Conservation (phyloP, 495 filamentous ascomycete species). For the Aspergillus egyptiacus region DNA sequence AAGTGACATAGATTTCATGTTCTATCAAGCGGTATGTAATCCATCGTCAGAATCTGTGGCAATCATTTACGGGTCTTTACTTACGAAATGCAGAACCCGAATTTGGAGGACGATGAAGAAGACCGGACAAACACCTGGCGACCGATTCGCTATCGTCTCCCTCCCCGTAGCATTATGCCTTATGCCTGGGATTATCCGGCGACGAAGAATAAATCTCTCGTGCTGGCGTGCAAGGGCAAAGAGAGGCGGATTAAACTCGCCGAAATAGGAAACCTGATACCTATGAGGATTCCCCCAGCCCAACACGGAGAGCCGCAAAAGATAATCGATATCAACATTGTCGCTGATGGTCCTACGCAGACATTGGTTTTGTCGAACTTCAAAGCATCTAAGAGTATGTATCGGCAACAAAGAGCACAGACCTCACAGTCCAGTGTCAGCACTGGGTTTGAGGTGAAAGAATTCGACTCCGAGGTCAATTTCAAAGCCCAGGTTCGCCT, state of each 20-base stretch:
- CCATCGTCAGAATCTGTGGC: not conserved
- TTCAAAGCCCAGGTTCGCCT: conserved; percentile 84
- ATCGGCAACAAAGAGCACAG: conserved; percentile 66
- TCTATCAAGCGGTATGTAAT: conserved; percentile 63
- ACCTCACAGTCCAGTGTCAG: conserved; percentile 54
- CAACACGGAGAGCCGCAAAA: conserved; percentile 55
- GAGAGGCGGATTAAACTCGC: conserved; percentile 88
- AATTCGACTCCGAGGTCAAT: conserved; percentile 74
- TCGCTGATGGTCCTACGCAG: conserved; percentile 90
- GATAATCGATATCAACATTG: conserved; percentile 93
- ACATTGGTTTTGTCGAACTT: conserved; percentile 93
- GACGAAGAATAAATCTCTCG: conserved; percentile 88
- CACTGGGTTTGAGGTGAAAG: conserved; percentile 86
- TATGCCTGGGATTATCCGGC: conserved; percentile 99
- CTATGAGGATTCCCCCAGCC: conserved; percentile 69
- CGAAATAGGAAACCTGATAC: conserved; percentile 91
- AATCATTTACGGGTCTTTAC: not conserved
- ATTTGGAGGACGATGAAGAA: conserved; percentile 74
- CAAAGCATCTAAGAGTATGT: conserved; percentile 87
- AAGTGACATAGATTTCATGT: conserved; percentile 91
- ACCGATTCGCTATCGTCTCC: conserved; percentile 87
- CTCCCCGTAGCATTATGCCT: conserved; percentile 94
- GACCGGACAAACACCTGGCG: conserved; percentile 76
- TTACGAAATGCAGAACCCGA: conserved; percentile 45
- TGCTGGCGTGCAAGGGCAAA: conserved; percentile 70